Evolutionary conservation across 345 rosid species (phyloP).

Genomic region (Eucalyptus cloeziana): DNA sequence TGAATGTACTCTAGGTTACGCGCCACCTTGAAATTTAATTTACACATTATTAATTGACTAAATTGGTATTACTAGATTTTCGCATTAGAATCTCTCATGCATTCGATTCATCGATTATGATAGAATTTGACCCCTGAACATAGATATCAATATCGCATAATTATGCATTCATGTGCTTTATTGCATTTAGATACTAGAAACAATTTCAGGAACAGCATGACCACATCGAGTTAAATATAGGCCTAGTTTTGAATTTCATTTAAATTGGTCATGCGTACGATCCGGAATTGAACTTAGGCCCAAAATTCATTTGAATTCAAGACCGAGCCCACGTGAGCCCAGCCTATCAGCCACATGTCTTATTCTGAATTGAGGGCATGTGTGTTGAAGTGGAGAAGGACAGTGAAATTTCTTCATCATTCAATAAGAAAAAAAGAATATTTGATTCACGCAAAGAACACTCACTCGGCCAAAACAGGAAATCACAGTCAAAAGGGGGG

Average conservation of each 20-base stretch:
- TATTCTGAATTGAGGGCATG: neutral
- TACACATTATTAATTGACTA: neutral
- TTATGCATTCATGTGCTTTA: neutral
- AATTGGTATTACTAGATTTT: neutral
- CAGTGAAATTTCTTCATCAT: neutral
- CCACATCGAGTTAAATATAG: neutral
- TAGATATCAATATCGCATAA: neutral
- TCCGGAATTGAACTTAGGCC: neutral
- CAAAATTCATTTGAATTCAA: neutral
- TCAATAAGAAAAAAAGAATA: neutral
- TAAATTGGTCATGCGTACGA: neutral
- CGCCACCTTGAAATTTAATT: rapidly evolving
- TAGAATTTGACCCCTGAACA: neutral
- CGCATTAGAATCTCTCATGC: neutral
- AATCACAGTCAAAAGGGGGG: neutral
- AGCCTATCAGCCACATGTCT: neutral
- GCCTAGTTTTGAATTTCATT: neutral
- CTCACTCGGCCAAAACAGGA: neutral
- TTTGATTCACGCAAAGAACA: neutral
- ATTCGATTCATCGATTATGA: neutral
- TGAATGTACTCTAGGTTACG: rapidly evolving
- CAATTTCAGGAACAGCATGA: neutral
- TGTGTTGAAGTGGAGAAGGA: neutral
- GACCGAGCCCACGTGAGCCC: neutral
- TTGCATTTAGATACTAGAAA: neutral